Percentiles rank a stretch among this genome's conserved stretches.
These are phyloP conservation scores for Phytophthora megakarya DNA, from an alignment of 352 stramenopile species.

Conservation along the genomic window DNA sequence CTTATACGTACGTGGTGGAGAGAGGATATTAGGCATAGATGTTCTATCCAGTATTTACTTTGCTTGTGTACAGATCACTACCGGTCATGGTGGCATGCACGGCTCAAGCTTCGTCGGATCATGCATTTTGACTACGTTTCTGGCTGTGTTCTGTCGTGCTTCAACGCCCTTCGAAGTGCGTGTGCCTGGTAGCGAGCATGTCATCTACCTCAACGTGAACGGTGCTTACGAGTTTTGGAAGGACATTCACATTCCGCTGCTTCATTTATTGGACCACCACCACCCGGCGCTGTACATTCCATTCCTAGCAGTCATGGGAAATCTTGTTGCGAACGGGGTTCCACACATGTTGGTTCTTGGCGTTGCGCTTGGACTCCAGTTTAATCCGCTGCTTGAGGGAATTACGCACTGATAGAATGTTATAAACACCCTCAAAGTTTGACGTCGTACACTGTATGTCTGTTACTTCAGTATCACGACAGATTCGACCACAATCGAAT, in stretches of 20 bases:
- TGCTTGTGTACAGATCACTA: conserved; percentile 52
- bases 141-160: conserved; percentile 60
- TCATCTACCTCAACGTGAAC: conserved; percentile 86
- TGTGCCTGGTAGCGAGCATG: conserved; percentile 57
- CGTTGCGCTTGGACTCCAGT: conserved; percentile 59
- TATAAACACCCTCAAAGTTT: no score
- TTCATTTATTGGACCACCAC: conserved; percentile 78
- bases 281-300: conserved; percentile 73
- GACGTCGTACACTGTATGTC: no score
- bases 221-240: conserved; percentile 86
- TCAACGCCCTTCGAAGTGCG: conserved; percentile 76
- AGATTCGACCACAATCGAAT: no score
- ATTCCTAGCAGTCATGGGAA: conserved; percentile 67
- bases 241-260: conserved; percentile 71
- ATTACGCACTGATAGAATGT: conserved; percentile 40
- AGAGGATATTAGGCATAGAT: not conserved
- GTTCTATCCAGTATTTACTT: not conserved
- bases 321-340: conserved; percentile 71
- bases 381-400: conserved; percentile 49
- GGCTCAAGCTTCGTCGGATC: conserved; percentile 66
- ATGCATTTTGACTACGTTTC: conserved; percentile 60
- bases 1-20: conserved; percentile 54
- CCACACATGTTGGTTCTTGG: conserved; percentile 73
- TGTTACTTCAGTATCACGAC: no score
- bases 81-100: conserved; percentile 75